A percentile compares a stretch with the other conserved stretches of the same genome.
phyloP scores from a whole-genome alignment of 768 basidiomycete species.

The Lactifluus pinguis region DNA sequence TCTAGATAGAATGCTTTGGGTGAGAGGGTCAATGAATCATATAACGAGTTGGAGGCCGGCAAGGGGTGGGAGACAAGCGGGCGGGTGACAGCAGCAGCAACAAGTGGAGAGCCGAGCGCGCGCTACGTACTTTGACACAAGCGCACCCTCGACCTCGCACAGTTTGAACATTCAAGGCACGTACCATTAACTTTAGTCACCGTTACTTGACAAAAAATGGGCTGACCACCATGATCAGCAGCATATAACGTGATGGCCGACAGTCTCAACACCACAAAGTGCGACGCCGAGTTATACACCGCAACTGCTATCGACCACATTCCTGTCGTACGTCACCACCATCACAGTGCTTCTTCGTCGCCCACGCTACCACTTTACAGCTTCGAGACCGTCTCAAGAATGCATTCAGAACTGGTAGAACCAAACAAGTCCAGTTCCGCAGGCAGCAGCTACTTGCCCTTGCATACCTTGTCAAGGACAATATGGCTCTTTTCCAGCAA shows the following conservation, averaged over 20 bases:
- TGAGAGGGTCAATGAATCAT: not conserved
- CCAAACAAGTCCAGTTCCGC: conserved; percentile 55
- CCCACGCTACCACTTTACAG: conserved; percentile 26
- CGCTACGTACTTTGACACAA: not conserved
- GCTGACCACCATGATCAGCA: not conserved
- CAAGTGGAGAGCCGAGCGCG: not conserved
- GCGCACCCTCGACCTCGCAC: not conserved
- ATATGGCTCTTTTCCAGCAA: conserved; percentile 47
- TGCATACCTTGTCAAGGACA: conserved; percentile 67
- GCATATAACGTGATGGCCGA: not conserved
- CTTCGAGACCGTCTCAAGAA: conserved; percentile 45
- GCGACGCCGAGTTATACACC: not conserved
- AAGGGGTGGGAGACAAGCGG: not conserved
- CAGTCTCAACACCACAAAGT: not conserved
- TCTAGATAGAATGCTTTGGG: not conserved
- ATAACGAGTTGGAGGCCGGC: not conserved
- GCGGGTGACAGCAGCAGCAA: no score
- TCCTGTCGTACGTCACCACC: conserved; percentile 15
- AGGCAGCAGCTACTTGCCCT: conserved; percentile 72
- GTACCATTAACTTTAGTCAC: not conserved
- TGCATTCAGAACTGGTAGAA: conserved; percentile 59
- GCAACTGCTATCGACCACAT: conserved; percentile 23
- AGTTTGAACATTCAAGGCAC: not conserved
- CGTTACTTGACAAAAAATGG: not conserved
- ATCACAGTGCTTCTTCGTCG: no score